Percentiles rank a stretch among this genome's conserved stretches.
phyloP scores from a whole-genome alignment of 495 filamentous ascomycete genomes.

The Neurospora sp. region DNA sequence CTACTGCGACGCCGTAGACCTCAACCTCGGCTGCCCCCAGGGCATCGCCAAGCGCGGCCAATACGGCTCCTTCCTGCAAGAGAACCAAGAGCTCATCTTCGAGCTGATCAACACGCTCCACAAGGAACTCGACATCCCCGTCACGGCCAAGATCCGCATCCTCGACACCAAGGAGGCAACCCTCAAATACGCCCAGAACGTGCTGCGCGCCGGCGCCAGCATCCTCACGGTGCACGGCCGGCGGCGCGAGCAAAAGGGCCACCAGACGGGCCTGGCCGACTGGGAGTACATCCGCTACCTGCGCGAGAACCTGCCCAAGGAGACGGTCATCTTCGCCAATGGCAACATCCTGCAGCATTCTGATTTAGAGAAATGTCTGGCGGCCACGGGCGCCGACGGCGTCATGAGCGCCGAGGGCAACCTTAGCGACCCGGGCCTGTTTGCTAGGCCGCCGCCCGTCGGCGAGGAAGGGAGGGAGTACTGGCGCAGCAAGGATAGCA shows the following conservation, averaged over 20 bases:
- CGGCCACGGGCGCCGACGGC: conserved; percentile 79
- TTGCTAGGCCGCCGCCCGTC: conserved; percentile 52
- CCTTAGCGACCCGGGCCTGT: conserved; percentile 81
- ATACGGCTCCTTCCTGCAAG: conserved; percentile 92
- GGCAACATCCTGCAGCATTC: conserved; percentile 80
- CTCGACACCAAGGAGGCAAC: conserved; percentile 80
- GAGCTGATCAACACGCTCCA: conserved; percentile 71
- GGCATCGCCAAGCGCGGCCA: conserved; percentile 83
- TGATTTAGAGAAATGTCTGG: conserved; percentile 70
- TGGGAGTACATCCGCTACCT: conserved; percentile 78
- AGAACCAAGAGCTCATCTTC: conserved; percentile 77
- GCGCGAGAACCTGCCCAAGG: conserved; percentile 69
- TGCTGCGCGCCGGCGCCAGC: conserved; percentile 80
- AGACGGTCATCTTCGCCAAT: conserved; percentile 93
- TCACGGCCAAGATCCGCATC: conserved; percentile 93
- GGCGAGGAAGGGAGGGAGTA: conserved; percentile 64
- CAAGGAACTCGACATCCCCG: conserved; percentile 58
- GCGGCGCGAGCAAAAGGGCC: conserved; percentile 85
- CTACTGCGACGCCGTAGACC: conserved; percentile 88
- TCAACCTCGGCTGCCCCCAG: conserved; percentile 97
- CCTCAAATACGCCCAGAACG: conserved; percentile 79
- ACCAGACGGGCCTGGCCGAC: conserved; percentile 88
- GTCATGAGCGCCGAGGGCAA: conserved; percentile 97
- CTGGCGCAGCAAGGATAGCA: conserved; percentile 73
- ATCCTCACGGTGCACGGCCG: conserved; percentile 90